phyloP scores from a whole-genome alignment of 2,329 filamentous ascomycete genomes.

The Penicillium olsonii region DNA sequence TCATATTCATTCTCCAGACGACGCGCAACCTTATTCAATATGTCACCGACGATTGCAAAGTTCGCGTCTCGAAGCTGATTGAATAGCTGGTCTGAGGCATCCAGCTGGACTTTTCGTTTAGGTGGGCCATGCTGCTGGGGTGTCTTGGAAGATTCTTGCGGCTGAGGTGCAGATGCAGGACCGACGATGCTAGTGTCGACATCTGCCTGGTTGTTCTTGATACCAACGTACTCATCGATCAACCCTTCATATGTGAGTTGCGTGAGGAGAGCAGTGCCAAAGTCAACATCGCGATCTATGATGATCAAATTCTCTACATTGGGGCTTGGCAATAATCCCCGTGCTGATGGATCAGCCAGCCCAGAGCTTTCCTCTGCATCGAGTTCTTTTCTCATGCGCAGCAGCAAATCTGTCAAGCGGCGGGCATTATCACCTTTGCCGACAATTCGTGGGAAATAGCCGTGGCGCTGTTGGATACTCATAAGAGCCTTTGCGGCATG shows the following conservation, averaged over 20 bases:
- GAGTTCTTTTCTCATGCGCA: conserved; percentile 88
- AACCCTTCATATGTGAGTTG: conserved; percentile 96
- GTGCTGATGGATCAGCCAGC: conserved; percentile 54
- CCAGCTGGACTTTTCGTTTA: conserved; percentile 85
- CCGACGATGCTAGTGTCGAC: conserved; percentile 89
- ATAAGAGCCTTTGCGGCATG: conserved; percentile 89
- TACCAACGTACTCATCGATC: conserved; percentile 89
- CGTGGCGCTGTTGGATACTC: conserved; percentile 87
- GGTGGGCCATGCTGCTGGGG: conserved; percentile 55
- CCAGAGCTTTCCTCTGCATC: conserved; percentile 74
- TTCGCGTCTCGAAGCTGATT: conserved; percentile 86
- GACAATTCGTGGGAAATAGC: conserved; percentile 89
- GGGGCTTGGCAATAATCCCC: conserved; percentile 78
- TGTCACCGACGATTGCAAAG: conserved; percentile 87
- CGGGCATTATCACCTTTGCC: conserved; percentile 96
- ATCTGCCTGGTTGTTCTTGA: conserved; percentile 89
- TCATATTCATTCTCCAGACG: conserved; percentile 87
- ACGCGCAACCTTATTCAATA: conserved; percentile 87
- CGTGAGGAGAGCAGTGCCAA: conserved; percentile 86
- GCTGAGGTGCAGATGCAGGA: conserved; percentile 57
- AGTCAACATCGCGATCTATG: conserved; percentile 92
- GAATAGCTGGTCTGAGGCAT: conserved; percentile 86
- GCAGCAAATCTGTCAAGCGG: conserved; percentile 79
- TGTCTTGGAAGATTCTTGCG: conserved; percentile 57
- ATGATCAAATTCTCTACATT: conserved; percentile 89